Evolutionary conservation across 805 yeast genomes (phyloP).

Genomic region (Starmerella scarabaei): DNA sequence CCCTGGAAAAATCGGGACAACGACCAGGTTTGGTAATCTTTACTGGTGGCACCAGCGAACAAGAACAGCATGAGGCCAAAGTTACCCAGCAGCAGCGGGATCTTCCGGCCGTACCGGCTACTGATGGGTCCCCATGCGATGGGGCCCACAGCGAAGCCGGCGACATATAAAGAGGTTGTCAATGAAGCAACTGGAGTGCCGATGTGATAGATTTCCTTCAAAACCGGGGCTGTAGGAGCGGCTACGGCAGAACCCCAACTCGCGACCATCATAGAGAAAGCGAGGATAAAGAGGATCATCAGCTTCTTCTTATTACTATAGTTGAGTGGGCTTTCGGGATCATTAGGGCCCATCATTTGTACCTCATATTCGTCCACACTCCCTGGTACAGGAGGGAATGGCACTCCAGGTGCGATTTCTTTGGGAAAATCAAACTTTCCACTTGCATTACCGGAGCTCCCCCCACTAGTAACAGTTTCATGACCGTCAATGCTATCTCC

Average conservation of each 20-base stretch:
- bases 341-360: conserved; percentile 62
- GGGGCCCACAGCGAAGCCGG: conserved; percentile 90
- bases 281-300: conserved; percentile 33
- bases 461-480: no score
- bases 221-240: conserved; percentile 42
- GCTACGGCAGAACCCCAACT: conserved; percentile 78
- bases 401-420: conserved; percentile 4
- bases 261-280: conserved; percentile 38
- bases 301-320: conserved; percentile 45
- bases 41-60: conserved; percentile 17
- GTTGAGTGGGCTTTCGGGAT: conserved; percentile 70
- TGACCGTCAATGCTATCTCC: no score
- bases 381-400: conserved; percentile 8
- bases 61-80: conserved; percentile 25
- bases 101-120: conserved; percentile 58
- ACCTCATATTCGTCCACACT: conserved; percentile 39
- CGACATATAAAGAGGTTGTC: conserved; percentile 64
- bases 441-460: no score
- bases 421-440: no score
- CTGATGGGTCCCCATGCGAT: conserved; percentile 77
- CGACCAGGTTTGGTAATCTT: conserved; percentile 26
- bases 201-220: conserved; percentile 44
- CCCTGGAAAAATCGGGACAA: conserved; percentile 72
- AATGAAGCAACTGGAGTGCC: conserved; percentile 55
- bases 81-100: conserved; percentile 39